Evolutionary conservation across 2,329 filamentous ascomycete species (phyloP).

Genomic region (Zymoseptoria ardabiliae): DNA sequence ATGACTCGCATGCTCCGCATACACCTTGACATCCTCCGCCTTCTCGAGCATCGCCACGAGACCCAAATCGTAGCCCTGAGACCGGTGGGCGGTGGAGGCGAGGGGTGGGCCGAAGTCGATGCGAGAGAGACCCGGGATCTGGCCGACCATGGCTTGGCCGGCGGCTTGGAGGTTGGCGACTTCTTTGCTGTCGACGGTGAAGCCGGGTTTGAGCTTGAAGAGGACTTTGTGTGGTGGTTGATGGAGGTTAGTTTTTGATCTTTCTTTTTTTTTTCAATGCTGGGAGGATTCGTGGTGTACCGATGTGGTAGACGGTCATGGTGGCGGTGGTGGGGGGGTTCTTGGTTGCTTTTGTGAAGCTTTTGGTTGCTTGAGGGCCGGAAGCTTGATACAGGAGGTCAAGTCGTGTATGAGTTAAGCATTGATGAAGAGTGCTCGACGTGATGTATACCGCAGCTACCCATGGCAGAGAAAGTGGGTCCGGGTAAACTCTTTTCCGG

Average conservation of each 20-base stretch:
- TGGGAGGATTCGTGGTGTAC: slow-evolving; percentile 3
- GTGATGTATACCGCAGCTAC: not conserved
- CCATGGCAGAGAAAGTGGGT: not conserved
- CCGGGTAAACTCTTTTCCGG: not conserved
- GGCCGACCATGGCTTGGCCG: slow-evolving; percentile 15
- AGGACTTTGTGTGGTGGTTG: slow-evolving; percentile 16
- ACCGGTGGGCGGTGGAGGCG: slow-evolving; percentile 34
- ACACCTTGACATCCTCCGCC: slow-evolving; percentile 35
- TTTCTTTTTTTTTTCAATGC: not conserved
- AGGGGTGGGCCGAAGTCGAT: slow-evolving; percentile 28
- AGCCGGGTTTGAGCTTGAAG: slow-evolving; percentile 19
- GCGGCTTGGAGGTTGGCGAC: slow-evolving; percentile 15
- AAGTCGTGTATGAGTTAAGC: not conserved
- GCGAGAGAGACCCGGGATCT: slow-evolving; percentile 15
- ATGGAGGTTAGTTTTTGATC: not conserved
- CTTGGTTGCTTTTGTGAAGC: too few species aligned
- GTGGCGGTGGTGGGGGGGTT: not conserved
- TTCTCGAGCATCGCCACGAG: slow-evolving; percentile 42
- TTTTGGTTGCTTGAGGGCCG: not conserved
- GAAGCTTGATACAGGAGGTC: not conserved
- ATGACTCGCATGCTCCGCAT: slow-evolving; percentile 42
- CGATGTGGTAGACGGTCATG: slow-evolving; percentile 19
- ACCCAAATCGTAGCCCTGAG: slow-evolving; percentile 40
- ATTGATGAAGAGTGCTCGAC: not conserved
- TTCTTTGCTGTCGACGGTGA: slow-evolving; percentile 6